These are phyloP conservation scores for Inosperma sp. DNA, from an alignment of 768 basidiomycete species.

Conservation along the genomic window DNA sequence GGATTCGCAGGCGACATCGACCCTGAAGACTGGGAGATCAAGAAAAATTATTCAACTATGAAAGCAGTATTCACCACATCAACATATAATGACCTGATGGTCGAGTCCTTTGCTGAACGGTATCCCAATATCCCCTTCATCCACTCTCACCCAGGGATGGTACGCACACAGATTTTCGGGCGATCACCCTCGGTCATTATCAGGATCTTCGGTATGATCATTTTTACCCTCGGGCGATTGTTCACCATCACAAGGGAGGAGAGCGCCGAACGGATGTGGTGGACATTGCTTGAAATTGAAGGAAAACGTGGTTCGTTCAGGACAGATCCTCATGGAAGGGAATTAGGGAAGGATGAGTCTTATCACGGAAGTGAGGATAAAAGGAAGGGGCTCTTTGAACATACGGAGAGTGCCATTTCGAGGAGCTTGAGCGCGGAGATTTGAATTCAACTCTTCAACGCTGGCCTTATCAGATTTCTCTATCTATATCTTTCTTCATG, in stretches of 20 bases:
- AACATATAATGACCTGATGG: slow-evolving; percentile 47
- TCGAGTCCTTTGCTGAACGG: slow-evolving; percentile 36
- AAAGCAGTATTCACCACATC: slow-evolving; percentile 28
- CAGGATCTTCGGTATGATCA: slow-evolving; percentile 17
- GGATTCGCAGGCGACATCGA: slow-evolving; percentile 33
- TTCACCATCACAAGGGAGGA: slow-evolving; percentile 24
- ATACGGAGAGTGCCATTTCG: slow-evolving; percentile 4
- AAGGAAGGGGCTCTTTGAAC: slow-evolving; percentile 32
- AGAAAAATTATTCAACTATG: slow-evolving; percentile 34
- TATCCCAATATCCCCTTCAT: slow-evolving; percentile 37
- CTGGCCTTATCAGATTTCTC: neutral
- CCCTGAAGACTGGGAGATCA: slow-evolving; percentile 43
- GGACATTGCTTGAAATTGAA: slow-evolving; percentile 20
- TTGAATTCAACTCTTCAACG: neutral
- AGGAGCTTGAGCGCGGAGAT: neutral
- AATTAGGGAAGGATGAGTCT: slow-evolving; percentile 26
- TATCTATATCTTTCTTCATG: neutral
- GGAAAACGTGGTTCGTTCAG: slow-evolving; percentile 25
- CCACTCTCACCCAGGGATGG: slow-evolving; percentile 37
- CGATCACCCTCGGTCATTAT: slow-evolving; percentile 26
- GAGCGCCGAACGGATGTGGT: slow-evolving; percentile 37
- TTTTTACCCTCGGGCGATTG: slow-evolving; percentile 20
- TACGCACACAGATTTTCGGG: slow-evolving; percentile 30
- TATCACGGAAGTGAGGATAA: slow-evolving; percentile 37
- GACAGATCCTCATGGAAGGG: slow-evolving; percentile 29